Evolutionary conservation across 192 early-diverging fungal species (phyloP).

Genomic region (Coemansia interrupta): DNA sequence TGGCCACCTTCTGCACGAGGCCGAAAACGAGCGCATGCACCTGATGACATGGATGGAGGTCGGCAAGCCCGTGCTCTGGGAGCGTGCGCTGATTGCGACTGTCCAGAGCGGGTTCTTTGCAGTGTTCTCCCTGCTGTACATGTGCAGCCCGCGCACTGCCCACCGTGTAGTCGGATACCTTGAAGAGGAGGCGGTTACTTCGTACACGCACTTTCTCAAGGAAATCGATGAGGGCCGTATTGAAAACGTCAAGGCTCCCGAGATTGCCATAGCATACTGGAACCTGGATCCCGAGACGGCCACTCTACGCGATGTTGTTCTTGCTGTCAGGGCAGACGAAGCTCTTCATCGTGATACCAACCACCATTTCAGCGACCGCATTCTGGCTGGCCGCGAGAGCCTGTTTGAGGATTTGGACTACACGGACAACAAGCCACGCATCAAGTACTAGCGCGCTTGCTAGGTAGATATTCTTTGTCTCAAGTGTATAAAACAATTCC

Average conservation of each 20-base stretch:
- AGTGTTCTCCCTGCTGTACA: constrained; percentile 81
- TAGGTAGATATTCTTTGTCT: neutral
- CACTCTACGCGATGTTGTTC: constrained; percentile 80
- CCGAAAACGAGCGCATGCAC: constrained; percentile 84
- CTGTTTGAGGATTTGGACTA: constrained; percentile 50
- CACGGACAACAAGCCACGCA: constrained; percentile 23
- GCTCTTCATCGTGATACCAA: constrained; percentile 86
- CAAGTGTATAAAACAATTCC: neutral
- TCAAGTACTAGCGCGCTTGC: constrained; percentile 22
- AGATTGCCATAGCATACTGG: constrained; percentile 86
- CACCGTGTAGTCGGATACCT: constrained; percentile 91
- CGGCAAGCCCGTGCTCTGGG: constrained; percentile 59
- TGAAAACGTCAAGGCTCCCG: constrained; percentile 70
- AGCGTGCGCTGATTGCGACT: constrained; percentile 65
- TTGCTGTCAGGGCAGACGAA: constrained; percentile 88
- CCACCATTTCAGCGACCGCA: constrained; percentile 77
- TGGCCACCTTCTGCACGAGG: constrained; percentile 82
- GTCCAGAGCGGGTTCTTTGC: constrained; percentile 91
- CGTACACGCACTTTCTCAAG: constrained; percentile 82
- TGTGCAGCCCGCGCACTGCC: constrained; percentile 71
- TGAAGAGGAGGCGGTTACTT: constrained; percentile 89
- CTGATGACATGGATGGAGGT: constrained; percentile 77
- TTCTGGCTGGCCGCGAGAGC: constrained; percentile 53
- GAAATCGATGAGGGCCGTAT: constrained; percentile 78
- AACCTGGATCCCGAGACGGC: constrained; percentile 57